Evolutionary conservation across 495 filamentous ascomycete genomes (phyloP), one percentile per base, ranked within the genome.

Genomic region (Recurvomyces mirabilis): DNA sequence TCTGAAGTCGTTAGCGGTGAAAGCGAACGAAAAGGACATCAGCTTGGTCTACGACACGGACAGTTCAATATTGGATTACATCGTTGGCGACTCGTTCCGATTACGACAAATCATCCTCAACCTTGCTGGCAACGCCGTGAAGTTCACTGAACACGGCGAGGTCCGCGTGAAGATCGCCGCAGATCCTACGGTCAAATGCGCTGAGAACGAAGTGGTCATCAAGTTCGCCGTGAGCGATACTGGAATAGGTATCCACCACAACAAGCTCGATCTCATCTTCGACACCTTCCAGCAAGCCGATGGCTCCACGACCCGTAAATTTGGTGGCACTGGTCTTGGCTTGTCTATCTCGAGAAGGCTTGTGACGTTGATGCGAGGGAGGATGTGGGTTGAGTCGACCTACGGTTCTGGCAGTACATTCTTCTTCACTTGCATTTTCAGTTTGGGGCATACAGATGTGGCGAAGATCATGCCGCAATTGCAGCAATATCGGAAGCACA

Each of bases 271-370:
- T 60, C 66, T 96, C 46, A 99, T 99, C 61, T 99, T 99, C 60
- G 91, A 96, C 63, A 99, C 91, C 12, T 99, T 99, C 78, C 93
- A 94, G 57, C 91, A 99, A 67, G 91, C 91, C 9, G 91, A 99
- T 65, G 91, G 91, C 24, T 95, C 89, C 7, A 99, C 93, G 55
- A 99, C 91, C 9, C 74, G 91, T 28, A 86, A 93, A 54, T 99
- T 99, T 58, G 91, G 91, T 58, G 91, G 91, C 52, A 99, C 91
- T 20, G 91, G 91, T 43, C 74, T 99, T 19, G 91, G 91, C 49
- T 69, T 99, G 28, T 95, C 89, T 13, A 99, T 99, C 59, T 99
- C 91, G 14, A 88, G 93, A 68, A 77, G 87, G 49, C 68, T 99
- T 24, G 91, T 96, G 35, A 94, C 88, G 56, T 70, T 99, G 44